Evolutionary conservation across 2,329 filamentous ascomycete species (phyloP).

Genomic region (Fusarium zealandicum): DNA sequence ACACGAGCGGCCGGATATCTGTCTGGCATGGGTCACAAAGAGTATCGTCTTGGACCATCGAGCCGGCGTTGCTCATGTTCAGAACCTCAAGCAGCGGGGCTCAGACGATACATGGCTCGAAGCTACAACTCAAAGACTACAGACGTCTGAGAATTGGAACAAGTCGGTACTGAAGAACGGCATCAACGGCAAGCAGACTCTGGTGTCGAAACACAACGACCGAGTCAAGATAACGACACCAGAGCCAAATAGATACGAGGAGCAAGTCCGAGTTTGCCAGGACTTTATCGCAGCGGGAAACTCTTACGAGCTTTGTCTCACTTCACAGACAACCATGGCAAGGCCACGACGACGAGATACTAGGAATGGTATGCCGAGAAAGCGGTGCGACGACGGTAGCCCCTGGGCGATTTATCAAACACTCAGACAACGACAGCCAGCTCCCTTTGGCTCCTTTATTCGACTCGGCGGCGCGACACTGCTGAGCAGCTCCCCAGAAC

Average conservation of each 20-base stretch:
- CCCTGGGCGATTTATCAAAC: conserved; percentile 77
- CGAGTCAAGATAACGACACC: conserved; percentile 49
- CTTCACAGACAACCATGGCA: conserved; percentile 73
- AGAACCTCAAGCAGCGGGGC: conserved; percentile 50
- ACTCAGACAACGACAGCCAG: conserved; percentile 75
- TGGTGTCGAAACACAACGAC: background rate
- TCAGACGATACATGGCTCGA: conserved; percentile 46
- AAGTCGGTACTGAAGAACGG: conserved; percentile 16
- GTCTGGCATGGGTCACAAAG: conserved; percentile 77
- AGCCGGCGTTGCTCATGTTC: conserved; percentile 67
- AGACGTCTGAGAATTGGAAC: conserved; percentile 46
- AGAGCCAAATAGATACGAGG: conserved; percentile 63
- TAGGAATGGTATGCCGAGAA: background rate
- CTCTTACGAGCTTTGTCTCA: conserved; percentile 87
- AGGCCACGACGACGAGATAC: conserved; percentile 39
- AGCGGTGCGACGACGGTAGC: conserved; percentile 27
- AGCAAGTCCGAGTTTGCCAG: conserved; percentile 73
- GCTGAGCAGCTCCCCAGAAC: conserved; percentile 85
- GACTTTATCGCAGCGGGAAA: conserved; percentile 76
- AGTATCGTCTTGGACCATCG: conserved; percentile 81
- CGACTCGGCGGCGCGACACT: conserved; percentile 74
- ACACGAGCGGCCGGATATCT: conserved; percentile 70
- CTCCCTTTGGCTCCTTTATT: conserved; percentile 85
- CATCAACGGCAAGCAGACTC: conserved; percentile 15
- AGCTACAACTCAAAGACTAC: conserved; percentile 40